Evolutionary conservation across 148 eudicot species (phyloP), one percentile per base, ranked within the genome.

Genomic region (Amaranthus hypochondriacus): DNA sequence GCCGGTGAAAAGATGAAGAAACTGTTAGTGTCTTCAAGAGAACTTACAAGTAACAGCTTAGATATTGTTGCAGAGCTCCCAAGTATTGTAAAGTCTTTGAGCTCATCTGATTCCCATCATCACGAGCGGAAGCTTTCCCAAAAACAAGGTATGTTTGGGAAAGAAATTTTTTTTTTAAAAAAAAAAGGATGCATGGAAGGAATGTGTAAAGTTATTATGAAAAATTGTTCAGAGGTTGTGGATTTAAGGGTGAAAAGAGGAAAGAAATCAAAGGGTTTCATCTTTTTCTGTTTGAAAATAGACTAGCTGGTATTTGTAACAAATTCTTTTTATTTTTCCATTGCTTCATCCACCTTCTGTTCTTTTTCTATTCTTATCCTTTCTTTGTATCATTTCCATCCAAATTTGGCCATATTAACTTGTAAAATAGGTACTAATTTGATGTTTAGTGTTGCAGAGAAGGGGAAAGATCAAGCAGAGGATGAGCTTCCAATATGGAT

Each of bases 1-100:
- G 69, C 78, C 5, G 82, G 81, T 14, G 75, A 59, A n/a, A 66
- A 79, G 14, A 78, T 83, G 82, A 83, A 78, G 73, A 12, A 69
- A 11, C 46, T 78, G 13, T 61, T 83, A 18, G 78, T 75, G 5
- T 42, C 47, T 6, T 77, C 86, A 5, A 46, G 50, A 52, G 64
- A 71, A 65, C 68, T 83, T 4, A 66, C 84, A 0, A 75, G 77
- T 51, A 83, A 83, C 54, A 77, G 79, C 7, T 50, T 83, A 6
- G 83, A 73, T 5, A 71, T 83, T 74, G 76, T 79, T 2, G 28
- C 74, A 4, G 68, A 72, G 39, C 52, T 83, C 21, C 77, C 78
- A 4, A 49, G 73, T 11, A 5, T 73, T 4, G 50, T 77, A 44
- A 55, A 57, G 2, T 4, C 58, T 8, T 46, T 71, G 15, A 68